phyloP scores from a whole-genome alignment of 2,329 filamentous ascomycete species.

The Fusarium sarcochroum region DNA sequence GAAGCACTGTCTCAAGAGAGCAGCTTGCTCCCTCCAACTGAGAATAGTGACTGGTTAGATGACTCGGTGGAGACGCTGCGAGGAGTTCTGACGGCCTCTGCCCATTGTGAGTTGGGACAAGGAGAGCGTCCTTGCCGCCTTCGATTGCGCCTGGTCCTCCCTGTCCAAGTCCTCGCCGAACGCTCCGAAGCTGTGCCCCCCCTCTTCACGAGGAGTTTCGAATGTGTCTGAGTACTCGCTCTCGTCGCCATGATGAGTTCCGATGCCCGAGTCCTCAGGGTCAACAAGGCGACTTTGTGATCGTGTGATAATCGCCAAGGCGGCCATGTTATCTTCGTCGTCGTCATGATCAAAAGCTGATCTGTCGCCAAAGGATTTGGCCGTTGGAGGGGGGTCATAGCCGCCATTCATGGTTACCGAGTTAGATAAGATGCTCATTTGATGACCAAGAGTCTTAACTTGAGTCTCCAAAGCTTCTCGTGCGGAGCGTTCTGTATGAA shows the following conservation, averaged over 20 bases:
- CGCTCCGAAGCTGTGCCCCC: constrained; percentile 55
- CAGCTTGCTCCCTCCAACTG: background rate
- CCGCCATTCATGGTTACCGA: constrained; percentile 42
- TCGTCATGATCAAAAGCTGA: constrained; percentile 62
- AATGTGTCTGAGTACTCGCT: constrained; percentile 64
- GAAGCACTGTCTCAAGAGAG: background rate
- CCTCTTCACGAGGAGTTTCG: constrained; percentile 66
- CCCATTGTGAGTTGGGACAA: constrained; percentile 71
- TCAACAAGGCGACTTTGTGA: constrained; percentile 42
- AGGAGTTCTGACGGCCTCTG: constrained; percentile 36
- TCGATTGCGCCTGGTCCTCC: constrained; percentile 60
- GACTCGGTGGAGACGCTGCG: constrained; percentile 45
- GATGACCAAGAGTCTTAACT: constrained; percentile 66
- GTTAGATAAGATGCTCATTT: constrained; percentile 63
- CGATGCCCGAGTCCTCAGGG: constrained; percentile 56
- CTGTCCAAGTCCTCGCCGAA: constrained; percentile 61
- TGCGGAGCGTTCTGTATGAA: constrained; percentile 70
- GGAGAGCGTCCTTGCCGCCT: constrained; percentile 74
- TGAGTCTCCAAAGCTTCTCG: constrained; percentile 69
- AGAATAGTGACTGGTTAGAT: constrained; percentile 35
- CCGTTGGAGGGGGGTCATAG: constrained; percentile 52
- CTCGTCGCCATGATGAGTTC: constrained; percentile 56
- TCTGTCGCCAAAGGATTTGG: constrained; percentile 54
- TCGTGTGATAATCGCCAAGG: constrained; percentile 32
- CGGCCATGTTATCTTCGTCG: constrained; percentile 55